phyloP scores from a whole-genome alignment of 106 monocot genomes.

The Ottelia alismoides region DNA sequence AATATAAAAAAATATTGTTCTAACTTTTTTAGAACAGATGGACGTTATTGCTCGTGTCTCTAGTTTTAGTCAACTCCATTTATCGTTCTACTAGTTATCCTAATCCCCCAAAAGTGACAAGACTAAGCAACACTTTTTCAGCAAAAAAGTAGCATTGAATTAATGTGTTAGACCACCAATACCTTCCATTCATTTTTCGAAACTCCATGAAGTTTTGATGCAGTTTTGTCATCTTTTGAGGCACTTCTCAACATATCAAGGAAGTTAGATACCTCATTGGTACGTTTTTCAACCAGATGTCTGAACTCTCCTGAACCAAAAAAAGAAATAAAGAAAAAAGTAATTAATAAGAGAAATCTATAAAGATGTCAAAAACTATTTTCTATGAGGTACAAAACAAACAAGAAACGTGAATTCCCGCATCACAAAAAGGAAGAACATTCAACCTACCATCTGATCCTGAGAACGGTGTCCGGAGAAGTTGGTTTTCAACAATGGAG shows the following conservation, averaged over 20 bases:
- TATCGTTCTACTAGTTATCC: no score
- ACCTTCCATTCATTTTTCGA: constrained; percentile 87
- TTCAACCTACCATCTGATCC: constrained; percentile 43
- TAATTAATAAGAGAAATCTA: no score
- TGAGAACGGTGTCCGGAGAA: constrained; percentile 42
- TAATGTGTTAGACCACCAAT: no score
- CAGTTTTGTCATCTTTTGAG: constrained; percentile 28
- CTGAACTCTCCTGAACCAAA: constrained; percentile 33
- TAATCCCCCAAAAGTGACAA: no score
- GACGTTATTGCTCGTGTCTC: no score
- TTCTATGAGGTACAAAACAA: neutral
- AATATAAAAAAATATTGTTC: no score
- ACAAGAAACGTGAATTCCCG: neutral
- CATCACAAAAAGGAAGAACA: neutral
- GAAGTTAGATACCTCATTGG: constrained; percentile 62
- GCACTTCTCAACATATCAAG: constrained; percentile 92
- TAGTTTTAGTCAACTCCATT: no score
- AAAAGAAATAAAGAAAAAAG: neutral
- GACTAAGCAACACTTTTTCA: no score
- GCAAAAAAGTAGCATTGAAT: no score
- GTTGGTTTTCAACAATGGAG: constrained; percentile 63
- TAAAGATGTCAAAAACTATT: neutral
- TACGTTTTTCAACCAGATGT: constrained; percentile 34
- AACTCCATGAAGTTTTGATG: constrained; percentile 5
- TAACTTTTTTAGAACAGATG: no score